Percentiles rank a stretch among this genome's conserved stretches.
Evolutionary conservation across 2,329 filamentous ascomycete genomes (phyloP).

Genomic region (Exophiala xenobiotica): DNA sequence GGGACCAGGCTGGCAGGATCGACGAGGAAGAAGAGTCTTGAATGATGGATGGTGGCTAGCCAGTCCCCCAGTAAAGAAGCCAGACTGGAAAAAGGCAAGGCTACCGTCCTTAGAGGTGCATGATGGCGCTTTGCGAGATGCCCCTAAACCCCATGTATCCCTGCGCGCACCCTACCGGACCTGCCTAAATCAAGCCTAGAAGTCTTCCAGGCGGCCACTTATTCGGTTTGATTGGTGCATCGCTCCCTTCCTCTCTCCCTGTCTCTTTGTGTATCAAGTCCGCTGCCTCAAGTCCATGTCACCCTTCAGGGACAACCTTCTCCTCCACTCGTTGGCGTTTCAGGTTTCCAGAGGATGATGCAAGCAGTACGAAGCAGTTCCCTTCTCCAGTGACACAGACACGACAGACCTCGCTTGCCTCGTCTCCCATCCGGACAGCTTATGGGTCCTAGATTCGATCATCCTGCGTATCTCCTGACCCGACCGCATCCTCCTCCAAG

Average conservation of each 20-base stretch:
- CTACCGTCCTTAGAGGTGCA: no score
- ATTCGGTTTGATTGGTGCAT: slow-evolving; percentile 1
- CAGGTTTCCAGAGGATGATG: slow-evolving; percentile 4
- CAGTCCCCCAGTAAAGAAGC: background rate
- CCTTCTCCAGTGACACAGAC: slow-evolving; percentile 1
- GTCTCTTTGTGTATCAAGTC: slow-evolving; percentile 5
- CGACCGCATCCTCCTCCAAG: background rate
- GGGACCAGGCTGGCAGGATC: slow-evolving; percentile 12
- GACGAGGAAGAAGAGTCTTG: background rate
- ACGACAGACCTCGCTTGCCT: background rate
- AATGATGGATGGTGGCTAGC: slow-evolving; percentile 7
- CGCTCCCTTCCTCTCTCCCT: background rate
- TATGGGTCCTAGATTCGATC: background rate
- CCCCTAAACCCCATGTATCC: background rate
- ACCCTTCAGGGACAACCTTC: slow-evolving; percentile 1
- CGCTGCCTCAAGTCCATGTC: background rate
- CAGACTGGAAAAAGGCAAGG: slow-evolving; percentile 8
- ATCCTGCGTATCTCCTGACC: slow-evolving; percentile 1
- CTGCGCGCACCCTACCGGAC: background rate
- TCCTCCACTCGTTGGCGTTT: slow-evolving; percentile 3
- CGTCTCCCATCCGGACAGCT: background rate
- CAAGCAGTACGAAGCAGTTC: slow-evolving; percentile 4
- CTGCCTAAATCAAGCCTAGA: background rate
- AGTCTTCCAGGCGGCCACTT: background rate
- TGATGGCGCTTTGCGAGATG: no score